Evolutionary conservation across 345 rosid genomes (phyloP).

Genomic region (Salix purpurea): DNA sequence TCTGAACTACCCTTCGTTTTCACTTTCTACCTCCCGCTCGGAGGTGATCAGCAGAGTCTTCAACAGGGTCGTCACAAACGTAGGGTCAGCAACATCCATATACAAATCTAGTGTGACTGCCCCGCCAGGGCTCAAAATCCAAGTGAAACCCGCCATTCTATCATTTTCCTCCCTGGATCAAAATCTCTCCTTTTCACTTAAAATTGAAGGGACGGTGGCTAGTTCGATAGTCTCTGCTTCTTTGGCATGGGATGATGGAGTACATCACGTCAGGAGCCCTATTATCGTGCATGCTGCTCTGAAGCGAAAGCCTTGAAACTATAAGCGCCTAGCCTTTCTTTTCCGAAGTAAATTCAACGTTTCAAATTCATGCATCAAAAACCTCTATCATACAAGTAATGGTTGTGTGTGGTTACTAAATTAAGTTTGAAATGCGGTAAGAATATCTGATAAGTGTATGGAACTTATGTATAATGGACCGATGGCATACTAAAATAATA

Average conservation of each 20-base stretch:
- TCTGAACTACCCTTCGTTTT: slow-evolving; percentile 41
- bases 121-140: slow-evolving; percentile 18
- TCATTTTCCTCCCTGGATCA: slow-evolving; percentile 19
- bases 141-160: slow-evolving; percentile 14
- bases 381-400: no score
- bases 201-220: slow-evolving; percentile 10
- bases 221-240: slow-evolving; percentile 17
- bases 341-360: no score
- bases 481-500: no score
- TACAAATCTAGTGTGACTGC: slow-evolving; percentile 22
- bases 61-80: slow-evolving; percentile 29
- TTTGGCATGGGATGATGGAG: slow-evolving; percentile 38
- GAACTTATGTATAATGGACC: no score
- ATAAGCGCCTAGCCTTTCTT: no score
- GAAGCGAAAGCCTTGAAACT: no score
- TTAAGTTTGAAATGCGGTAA: no score
- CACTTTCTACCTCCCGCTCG: not conserved
- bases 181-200: slow-evolving; percentile 12
- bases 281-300: slow-evolving; percentile 12
- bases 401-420: no score
- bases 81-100: slow-evolving; percentile 21
- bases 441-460: no score
- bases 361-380: no score
- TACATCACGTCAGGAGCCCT: slow-evolving; percentile 32
- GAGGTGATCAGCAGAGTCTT: not conserved